Evolutionary conservation across 345 rosid genomes (phyloP).

Genomic region (Carallia pectinifolia): DNA sequence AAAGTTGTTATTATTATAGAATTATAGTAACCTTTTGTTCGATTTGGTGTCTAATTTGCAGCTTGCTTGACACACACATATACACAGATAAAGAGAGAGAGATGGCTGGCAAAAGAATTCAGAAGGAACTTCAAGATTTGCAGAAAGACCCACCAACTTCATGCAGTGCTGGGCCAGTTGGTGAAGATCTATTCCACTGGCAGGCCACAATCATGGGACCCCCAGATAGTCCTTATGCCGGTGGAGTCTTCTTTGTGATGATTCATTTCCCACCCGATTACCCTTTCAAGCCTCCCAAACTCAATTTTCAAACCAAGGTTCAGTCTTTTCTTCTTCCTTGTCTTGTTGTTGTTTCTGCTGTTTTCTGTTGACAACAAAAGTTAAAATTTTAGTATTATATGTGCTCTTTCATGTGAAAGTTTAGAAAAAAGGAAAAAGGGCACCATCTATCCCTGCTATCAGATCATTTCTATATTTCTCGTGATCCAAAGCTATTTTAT

Average conservation of each 20-base stretch:
- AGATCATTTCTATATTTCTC: no score
- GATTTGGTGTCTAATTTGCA: no score
- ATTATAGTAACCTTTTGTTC: no score
- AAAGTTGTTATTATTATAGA: no score
- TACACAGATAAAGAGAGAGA: neutral
- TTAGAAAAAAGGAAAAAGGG: no score
- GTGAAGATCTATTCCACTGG: slow-evolving; percentile 30
- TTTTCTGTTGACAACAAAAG: no score
- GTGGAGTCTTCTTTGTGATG: slow-evolving; percentile 24
- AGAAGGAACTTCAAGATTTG: slow-evolving; percentile 29
- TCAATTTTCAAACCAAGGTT: slow-evolving; percentile 28
- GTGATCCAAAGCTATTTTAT: no score
- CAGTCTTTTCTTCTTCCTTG: no score
- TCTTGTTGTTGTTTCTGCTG: neutral
- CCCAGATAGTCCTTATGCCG: slow-evolving; percentile 20
- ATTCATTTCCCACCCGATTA: slow-evolving; percentile 26
- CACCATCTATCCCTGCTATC: no score
- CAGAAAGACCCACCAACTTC: slow-evolving; percentile 28
- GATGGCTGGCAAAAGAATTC: slow-evolving; percentile 31
- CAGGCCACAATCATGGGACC: slow-evolving; percentile 30
- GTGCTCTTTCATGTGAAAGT: no score
- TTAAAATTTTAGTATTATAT: no score
- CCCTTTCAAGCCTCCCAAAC: slow-evolving; percentile 29
- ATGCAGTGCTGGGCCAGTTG: slow-evolving; percentile 26
- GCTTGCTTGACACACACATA: no score